phyloP scores from a whole-genome alignment of 352 stramenopile genomes.

The Paralagenidium karlingii region DNA sequence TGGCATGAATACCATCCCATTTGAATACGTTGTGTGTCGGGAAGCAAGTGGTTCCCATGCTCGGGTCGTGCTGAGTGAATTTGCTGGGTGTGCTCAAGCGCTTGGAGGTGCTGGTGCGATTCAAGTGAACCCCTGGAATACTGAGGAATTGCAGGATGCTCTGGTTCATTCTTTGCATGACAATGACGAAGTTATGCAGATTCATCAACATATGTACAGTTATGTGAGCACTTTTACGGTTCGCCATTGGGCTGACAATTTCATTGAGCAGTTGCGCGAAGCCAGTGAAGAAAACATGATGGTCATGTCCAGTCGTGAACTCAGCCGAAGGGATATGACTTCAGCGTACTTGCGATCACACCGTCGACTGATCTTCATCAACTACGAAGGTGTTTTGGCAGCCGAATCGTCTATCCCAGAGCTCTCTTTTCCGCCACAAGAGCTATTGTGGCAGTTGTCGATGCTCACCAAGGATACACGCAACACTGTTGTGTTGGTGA shows the following conservation, averaged over 20 bases:
- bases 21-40: conserved; percentile 84
- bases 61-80: conserved; percentile 85
- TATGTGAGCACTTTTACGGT: conserved; percentile 73
- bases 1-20: conserved; percentile 87
- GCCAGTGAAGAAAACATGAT: conserved; percentile 61
- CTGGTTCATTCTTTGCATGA: conserved; percentile 38
- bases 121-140: conserved; percentile 84
- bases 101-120: conserved; percentile 69
- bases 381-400: conserved; percentile 83
- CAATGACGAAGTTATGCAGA: conserved; percentile 50
- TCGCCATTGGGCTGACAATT: conserved; percentile 63
- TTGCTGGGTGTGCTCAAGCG: conserved; percentile 81
- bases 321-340: conserved; percentile 78
- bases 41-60: conserved; percentile 51
- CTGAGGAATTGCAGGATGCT: conserved; percentile 48
- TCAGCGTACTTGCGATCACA: conserved; percentile 64
- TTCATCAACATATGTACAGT: conserved; percentile 73
- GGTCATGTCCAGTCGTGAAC: conserved; percentile 50
- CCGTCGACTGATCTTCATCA: conserved; percentile 69
- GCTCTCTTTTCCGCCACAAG: conserved; percentile 71
- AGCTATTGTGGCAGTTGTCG: conserved; percentile 73
- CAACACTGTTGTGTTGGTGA: conserved; percentile 71
- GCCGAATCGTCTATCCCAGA: conserved; percentile 76
- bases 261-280: conserved; percentile 66
- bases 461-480: conserved; percentile 63